Evolutionary conservation across 2,329 filamentous ascomycete species (phyloP).

Genomic region (Fusarium brevicatenulatum): DNA sequence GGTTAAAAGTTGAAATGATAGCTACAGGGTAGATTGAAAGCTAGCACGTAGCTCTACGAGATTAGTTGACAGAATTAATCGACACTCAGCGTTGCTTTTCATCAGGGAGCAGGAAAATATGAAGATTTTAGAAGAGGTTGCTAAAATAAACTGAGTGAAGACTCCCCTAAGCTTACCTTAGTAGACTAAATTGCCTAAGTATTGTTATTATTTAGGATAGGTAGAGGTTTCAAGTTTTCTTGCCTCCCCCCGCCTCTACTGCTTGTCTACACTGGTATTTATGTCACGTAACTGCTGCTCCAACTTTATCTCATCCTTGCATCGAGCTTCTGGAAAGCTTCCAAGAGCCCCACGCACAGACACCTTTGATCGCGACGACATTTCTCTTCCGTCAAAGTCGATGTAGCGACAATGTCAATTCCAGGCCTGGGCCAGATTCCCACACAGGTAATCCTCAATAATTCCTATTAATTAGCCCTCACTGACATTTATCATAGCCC

Average conservation of each 20-base stretch:
- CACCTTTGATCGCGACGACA: slow-evolving; percentile 26
- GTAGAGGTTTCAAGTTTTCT: no score
- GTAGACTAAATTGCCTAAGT: no score
- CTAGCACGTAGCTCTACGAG: not conserved
- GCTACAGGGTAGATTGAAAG: slow-evolving; percentile 7
- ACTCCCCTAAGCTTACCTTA: no score
- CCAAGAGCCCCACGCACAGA: slow-evolving; percentile 40
- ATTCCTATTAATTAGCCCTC: not conserved
- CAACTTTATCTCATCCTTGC: slow-evolving; percentile 13
- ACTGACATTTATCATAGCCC: slow-evolving; percentile 45
- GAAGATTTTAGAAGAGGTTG: no score
- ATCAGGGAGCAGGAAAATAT: no score
- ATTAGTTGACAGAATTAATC: slow-evolving; percentile 8
- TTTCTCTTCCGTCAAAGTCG: slow-evolving; percentile 31
- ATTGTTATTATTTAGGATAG: no score
- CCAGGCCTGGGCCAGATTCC: slow-evolving; percentile 77
- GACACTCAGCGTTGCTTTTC: fast-evolving
- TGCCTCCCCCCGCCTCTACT: no score
- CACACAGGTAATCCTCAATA: slow-evolving; percentile 58
- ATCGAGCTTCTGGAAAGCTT: slow-evolving; percentile 45
- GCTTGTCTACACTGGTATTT: no score
- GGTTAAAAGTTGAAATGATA: not conserved
- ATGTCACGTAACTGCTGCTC: not conserved
- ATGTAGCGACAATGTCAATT: slow-evolving; percentile 71
- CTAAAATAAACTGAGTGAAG: no score